A percentile compares a stretch with the other conserved stretches of the same genome.
Evolutionary conservation across 2,329 filamentous ascomycete genomes (phyloP).

Genomic region (Xylaria sp.): DNA sequence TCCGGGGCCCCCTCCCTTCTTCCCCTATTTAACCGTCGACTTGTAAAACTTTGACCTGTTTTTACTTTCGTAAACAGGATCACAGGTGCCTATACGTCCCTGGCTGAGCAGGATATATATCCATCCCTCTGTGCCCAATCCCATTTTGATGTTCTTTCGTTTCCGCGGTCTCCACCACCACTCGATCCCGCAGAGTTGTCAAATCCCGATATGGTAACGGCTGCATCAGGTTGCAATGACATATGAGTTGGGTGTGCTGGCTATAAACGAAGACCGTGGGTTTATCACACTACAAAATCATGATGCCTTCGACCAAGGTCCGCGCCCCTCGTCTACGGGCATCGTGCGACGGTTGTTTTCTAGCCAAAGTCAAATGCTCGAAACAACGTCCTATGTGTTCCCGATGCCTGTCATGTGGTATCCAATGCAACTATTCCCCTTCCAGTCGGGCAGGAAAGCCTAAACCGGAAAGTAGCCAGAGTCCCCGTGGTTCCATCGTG

Average conservation of each 20-base stretch:
- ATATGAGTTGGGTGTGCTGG: neutral
- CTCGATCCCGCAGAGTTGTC: too few relatives aligned
- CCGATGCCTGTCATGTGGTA: constrained; percentile 61
- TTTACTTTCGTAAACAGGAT: neutral
- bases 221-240: neutral
- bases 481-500: constrained; percentile 24
- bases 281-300: constrained; percentile 4
- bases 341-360: constrained; percentile 65
- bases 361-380: constrained; percentile 66
- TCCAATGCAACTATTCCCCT: constrained; percentile 62
- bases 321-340: constrained; percentile 54
- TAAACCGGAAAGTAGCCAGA: constrained; percentile 50
- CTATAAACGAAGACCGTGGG: neutral
- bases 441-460: constrained; percentile 62
- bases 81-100: neutral
- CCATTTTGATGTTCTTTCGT: neutral
- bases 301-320: constrained; percentile 7
- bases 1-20: neutral
- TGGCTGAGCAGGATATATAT: neutral
- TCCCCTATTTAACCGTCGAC: neutral
- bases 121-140: neutral
- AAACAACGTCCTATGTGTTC: constrained; percentile 63
- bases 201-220: neutral
- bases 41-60: neutral
- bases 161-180: neutral